Evolutionary conservation across 2,329 filamentous ascomycete genomes (phyloP).

Genomic region (Pseudogymnoascus sp.): DNA sequence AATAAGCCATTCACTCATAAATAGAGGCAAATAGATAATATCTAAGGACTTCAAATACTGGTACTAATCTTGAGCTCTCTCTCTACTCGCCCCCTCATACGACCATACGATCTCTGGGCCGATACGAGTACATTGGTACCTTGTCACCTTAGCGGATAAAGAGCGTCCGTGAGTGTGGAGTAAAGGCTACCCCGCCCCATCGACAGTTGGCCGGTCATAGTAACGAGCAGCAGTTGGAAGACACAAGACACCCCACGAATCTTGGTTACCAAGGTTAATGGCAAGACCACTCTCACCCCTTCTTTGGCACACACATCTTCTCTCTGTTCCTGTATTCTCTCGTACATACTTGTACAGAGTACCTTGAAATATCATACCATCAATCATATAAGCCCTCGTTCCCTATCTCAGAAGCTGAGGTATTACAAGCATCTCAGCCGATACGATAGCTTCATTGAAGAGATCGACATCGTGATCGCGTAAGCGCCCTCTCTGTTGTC

Average conservation of each 20-base stretch:
- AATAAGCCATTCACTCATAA: too few relatives aligned
- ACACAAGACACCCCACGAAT: neutral
- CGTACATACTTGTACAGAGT: constrained; percentile 7
- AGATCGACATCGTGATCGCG: neutral
- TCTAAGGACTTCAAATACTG: too few relatives aligned
- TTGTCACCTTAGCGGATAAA: constrained; percentile 2
- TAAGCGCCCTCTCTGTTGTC: neutral
- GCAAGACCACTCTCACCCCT: constrained; percentile 5
- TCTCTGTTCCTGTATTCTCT: neutral
- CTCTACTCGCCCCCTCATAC: too few relatives aligned
- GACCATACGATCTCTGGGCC: neutral
- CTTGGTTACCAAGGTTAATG: neutral
- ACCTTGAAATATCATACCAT: neutral
- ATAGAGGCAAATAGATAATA: too few relatives aligned
- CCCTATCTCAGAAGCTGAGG: neutral
- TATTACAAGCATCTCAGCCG: neutral
- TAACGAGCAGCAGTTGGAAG: neutral
- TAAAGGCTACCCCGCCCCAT: neutral
- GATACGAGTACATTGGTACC: neutral
- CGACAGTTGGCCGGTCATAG: neutral
- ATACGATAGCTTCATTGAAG: neutral
- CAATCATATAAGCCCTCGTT: neutral
- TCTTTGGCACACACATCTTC: neutral
- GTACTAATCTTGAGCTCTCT: too few relatives aligned
- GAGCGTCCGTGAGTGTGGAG: constrained; percentile 1